Percentiles rank a stretch among this genome's conserved stretches.
Conservation (phyloP, 148 eudicot species). For the Fagopyrum esculentum region DNA sequence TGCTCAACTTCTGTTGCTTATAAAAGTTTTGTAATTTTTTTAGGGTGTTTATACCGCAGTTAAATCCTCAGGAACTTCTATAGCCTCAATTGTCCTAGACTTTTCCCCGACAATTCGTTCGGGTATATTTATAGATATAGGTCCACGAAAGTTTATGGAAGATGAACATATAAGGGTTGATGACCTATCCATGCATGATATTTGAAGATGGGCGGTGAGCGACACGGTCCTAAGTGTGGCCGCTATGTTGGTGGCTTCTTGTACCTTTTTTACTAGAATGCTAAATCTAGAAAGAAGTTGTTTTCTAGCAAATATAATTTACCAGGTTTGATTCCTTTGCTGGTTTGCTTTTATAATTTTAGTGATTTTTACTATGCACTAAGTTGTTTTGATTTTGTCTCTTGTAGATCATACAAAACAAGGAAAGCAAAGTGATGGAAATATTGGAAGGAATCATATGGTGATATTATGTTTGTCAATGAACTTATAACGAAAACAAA, state of each 20-base stretch:
- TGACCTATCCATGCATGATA: conserved; percentile 36
- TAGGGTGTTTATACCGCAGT: conserved; percentile 49
- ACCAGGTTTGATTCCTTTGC: conserved; percentile 38
- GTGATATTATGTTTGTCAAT: conserved; percentile 22
- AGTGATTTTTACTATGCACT: background rate
- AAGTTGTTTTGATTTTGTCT: conserved; percentile 3
- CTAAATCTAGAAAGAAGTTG: conserved; percentile 87
- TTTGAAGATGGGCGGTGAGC: conserved; percentile 61
- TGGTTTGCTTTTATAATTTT: conserved; percentile 7
- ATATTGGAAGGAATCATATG: conserved; percentile 48
- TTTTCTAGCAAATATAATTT: conserved; percentile 67
- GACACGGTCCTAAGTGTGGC: conserved; percentile 59
- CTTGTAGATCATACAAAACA: conserved; percentile 59
- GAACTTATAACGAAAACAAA: background rate
- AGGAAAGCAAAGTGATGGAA: conserved; percentile 58
- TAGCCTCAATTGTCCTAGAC: conserved; percentile 27
- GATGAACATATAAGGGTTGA: conserved; percentile 71
- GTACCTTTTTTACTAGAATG: conserved; percentile 96
- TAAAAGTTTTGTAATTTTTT: conserved; percentile 2
- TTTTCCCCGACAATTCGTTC: conserved; percentile 61
- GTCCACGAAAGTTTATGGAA: conserved; percentile 71
- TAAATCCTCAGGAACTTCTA: conserved; percentile 27
- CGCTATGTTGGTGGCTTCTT: conserved; percentile 88
- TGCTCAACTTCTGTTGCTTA: background rate
- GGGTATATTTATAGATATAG: conserved; percentile 65